Evolutionary conservation across 1,139 yeast species (phyloP).

Genomic region (Eremothecium cymbalariae): DNA sequence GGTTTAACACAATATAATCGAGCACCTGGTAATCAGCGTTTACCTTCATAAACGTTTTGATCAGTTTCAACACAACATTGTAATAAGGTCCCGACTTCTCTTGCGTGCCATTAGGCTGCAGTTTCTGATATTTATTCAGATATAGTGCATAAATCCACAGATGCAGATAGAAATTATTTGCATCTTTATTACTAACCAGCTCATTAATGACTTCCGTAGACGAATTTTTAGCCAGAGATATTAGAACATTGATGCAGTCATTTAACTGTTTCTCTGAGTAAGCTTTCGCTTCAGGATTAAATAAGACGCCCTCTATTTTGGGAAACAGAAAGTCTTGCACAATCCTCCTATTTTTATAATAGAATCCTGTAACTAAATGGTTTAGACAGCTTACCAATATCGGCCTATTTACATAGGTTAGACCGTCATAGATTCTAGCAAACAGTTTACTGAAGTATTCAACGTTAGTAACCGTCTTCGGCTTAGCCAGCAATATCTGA

Average conservation of each 20-base stretch:
- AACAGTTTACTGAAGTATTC: conserved; percentile 53
- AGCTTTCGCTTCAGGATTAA: conserved; percentile 26
- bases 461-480: conserved; percentile 40
- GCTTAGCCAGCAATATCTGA: conserved; percentile 53
- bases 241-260: conserved; percentile 55
- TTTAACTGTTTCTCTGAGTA: conserved; percentile 47
- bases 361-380: conserved; percentile 47
- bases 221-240: conserved; percentile 51
- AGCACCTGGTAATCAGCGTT: conserved; percentile 35
- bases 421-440: conserved; percentile 47
- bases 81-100: conserved; percentile 22
- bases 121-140: conserved; percentile 36
- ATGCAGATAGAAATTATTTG: conserved; percentile 31
- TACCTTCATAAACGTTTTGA: conserved; percentile 43
- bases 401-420: conserved; percentile 56
- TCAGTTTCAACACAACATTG: conserved; percentile 41
- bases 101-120: conserved; percentile 24
- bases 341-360: conserved; percentile 44
- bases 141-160: conserved; percentile 62
- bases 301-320: conserved; percentile 40
- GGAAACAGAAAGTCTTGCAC: conserved; percentile 52
- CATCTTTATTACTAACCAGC: conserved; percentile 31
- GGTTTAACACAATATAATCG: conserved; percentile 38
- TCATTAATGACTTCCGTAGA: conserved; percentile 37
- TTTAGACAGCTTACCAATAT: conserved; percentile 50